Base-by-base conservation (phyloP, 192 early-diverging fungal genomes). In the Spizellomyces sp. region DNA sequence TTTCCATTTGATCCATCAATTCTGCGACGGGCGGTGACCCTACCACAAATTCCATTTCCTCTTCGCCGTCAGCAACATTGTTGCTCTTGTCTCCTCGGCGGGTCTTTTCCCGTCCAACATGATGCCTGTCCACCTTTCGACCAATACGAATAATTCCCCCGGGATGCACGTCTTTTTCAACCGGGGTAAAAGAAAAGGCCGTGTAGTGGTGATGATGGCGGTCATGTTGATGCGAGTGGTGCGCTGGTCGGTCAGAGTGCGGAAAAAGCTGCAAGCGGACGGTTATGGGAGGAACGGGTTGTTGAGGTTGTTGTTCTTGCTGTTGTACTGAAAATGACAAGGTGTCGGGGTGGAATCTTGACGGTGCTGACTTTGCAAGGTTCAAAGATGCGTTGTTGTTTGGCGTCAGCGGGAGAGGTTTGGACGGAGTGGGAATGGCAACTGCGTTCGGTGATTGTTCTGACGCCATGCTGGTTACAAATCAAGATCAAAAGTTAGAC, bases 111-210 rank as follows among this genome's bases (percentile, higher is more conserved):
- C 58, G 17, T 69, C 42, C 63, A 12, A 60, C 36, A 5, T 61
- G 15, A 19, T 72, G 63, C 5, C 67, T 71, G 50, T 82, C 78
- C 36, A 83, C 76, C 59, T 80, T 83, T 6, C 81, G 58, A 14
- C 81, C 81, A 60, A 83, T 80, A 27, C 75, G 70, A 14, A 83
- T 59, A n/a, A 78, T 62, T 45, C 56, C 65, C 19, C 76, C 76
- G 10, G 70, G 69, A 10, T 14, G 14, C 48, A 83, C 61, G 63
- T 80, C 73, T 15, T 65, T 60, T 58, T 80, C 78, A 48, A 83
- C 64, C 27, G 81, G 81, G 5, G 62, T 48, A 45, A 83, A 83
- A 10, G 73, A 58, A 55, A 83, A 83, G 8, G 67, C 58, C 10
- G 66, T 68, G 43, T 61, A 67, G 62, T 64, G 75, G 22, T 46